phyloP scores from a whole-genome alignment of 2,329 filamentous ascomycete species.

The Aspergillus spinulosporus region DNA sequence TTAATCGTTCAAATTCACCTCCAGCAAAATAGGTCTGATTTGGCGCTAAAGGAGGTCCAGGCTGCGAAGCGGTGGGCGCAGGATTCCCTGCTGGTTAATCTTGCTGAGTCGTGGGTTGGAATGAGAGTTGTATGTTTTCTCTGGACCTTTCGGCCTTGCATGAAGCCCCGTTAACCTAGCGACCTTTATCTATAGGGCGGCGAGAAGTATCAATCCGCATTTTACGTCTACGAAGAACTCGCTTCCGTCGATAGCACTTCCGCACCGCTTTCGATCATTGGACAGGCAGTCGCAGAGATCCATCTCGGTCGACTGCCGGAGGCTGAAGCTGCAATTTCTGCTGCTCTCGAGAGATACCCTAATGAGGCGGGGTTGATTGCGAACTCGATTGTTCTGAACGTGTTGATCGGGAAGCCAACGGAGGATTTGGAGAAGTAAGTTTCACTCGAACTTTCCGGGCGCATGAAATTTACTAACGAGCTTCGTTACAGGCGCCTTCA shows the following conservation, averaged over 20 bases:
- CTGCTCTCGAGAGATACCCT: slow-evolving; percentile 74
- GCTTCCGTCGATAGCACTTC: slow-evolving; percentile 82
- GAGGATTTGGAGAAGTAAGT: slow-evolving; percentile 63
- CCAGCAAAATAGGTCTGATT: slow-evolving; percentile 84
- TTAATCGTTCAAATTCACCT: slow-evolving; percentile 91
- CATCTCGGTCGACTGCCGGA: slow-evolving; percentile 87
- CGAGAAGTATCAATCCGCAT: slow-evolving; percentile 93
- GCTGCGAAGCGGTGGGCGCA: slow-evolving; percentile 91
- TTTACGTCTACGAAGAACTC: slow-evolving; percentile 96
- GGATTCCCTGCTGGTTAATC: slow-evolving; percentile 87
- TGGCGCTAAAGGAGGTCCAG: slow-evolving; percentile 84
- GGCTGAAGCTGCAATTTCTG: slow-evolving; percentile 79
- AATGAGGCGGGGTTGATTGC: slow-evolving; percentile 73
- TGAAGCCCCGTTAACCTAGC: not conserved
- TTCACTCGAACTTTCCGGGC: not conserved
- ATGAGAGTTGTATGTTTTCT: slow-evolving; percentile 68
- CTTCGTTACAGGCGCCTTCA: slow-evolving; percentile 37
- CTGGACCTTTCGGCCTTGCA: not conserved
- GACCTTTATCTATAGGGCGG: slow-evolving; percentile 63
- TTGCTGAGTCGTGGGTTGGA: slow-evolving; percentile 94
- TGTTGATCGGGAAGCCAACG: slow-evolving; percentile 71
- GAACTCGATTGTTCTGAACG: slow-evolving; percentile 77
- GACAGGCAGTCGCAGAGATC: slow-evolving; percentile 87
- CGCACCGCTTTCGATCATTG: slow-evolving; percentile 72
- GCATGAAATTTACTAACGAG: not conserved